Evolutionary conservation across 2,329 filamentous ascomycete genomes (phyloP).

Genomic region (Trichoderma koningii): DNA sequence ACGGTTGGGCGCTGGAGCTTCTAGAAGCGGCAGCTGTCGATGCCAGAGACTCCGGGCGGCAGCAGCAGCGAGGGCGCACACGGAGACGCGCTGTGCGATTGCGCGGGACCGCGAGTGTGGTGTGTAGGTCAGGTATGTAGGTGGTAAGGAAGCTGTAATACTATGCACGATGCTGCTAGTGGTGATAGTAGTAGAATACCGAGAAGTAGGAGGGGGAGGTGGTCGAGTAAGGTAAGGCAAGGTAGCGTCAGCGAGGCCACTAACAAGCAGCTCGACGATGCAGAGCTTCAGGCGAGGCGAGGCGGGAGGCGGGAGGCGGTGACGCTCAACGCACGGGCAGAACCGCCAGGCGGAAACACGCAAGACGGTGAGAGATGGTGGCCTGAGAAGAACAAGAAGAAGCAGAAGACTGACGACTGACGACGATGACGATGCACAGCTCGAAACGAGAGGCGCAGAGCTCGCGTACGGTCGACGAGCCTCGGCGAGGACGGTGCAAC

Average conservation of each 20-base stretch:
- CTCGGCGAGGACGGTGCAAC: conserved; percentile 16
- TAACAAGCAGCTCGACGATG: conserved; percentile 15
- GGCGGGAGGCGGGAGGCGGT: neutral
- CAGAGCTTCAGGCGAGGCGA: conserved; percentile 1
- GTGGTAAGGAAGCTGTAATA: conserved; percentile 3
- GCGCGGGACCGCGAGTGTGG: neutral
- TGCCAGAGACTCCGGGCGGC: conserved; percentile 11
- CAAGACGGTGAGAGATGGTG: too few species aligned
- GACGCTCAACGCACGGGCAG: neutral
- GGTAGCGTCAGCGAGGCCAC: neutral
- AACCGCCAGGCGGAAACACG: neutral
- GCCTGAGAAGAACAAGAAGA: neutral
- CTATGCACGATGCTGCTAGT: neutral
- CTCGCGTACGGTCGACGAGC: conserved; percentile 15
- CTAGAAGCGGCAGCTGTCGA: conserved; percentile 22
- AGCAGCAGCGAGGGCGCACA: conserved; percentile 23
- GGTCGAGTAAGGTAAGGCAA: neutral
- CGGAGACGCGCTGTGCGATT: neutral
- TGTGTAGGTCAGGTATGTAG: conserved; percentile 14
- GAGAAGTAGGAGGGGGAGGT: too few species aligned
- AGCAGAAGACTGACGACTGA: neutral
- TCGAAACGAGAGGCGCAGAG: neutral
- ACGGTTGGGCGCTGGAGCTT: conserved; percentile 11
- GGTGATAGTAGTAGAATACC: too few species aligned
- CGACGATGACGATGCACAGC: conserved; percentile 19